These are phyloP conservation scores for Isabelozyma gotoi DNA, from an alignment of 805 yeast genomes.

Conservation along the genomic window DNA sequence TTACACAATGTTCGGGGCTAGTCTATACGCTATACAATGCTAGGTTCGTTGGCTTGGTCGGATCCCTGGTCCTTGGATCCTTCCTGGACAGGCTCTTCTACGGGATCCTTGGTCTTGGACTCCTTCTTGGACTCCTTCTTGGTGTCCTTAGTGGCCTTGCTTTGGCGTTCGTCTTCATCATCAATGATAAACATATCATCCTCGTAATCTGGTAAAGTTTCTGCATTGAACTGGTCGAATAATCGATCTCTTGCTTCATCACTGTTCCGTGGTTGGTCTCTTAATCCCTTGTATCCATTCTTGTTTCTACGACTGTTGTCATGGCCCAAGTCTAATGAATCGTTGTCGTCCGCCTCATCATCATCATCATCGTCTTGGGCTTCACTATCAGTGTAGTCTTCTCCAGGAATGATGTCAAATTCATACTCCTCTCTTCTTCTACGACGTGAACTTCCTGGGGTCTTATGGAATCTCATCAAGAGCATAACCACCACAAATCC, in stretches of 20 bases:
- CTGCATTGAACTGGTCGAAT: slow-evolving; percentile 41
- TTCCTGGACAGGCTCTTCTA: not conserved
- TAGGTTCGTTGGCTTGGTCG: not conserved
- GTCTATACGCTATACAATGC: too few species aligned
- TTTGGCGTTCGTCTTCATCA: slow-evolving; percentile 33
- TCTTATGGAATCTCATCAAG: slow-evolving; percentile 43
- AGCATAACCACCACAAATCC: slow-evolving; percentile 55
- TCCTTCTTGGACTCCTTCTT: not conserved
- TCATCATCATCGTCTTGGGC: slow-evolving; percentile 21
- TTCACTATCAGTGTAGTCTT: slow-evolving; percentile 47
- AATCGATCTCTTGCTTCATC: slow-evolving; percentile 41
- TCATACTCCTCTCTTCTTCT: slow-evolving; percentile 71
- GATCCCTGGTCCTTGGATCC: not conserved
- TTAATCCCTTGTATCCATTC: slow-evolving; percentile 1
- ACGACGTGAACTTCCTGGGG: slow-evolving; percentile 45
- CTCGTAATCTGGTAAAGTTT: slow-evolving; percentile 34
- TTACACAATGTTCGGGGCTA: too few species aligned
- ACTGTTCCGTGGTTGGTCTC: slow-evolving; percentile 13
- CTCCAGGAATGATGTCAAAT: slow-evolving; percentile 74
- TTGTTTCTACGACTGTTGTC: slow-evolving; percentile 11
- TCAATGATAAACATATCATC: slow-evolving; percentile 39
- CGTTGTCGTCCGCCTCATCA: slow-evolving; percentile 14
- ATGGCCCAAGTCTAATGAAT: slow-evolving; percentile 35
- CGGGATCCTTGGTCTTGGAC: not conserved
- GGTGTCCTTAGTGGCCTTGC: not conserved